Evolutionary conservation across 148 eudicot genomes (phyloP), one percentile per base, ranked within the genome.

Genomic region (Euryodendron excelsum): DNA sequence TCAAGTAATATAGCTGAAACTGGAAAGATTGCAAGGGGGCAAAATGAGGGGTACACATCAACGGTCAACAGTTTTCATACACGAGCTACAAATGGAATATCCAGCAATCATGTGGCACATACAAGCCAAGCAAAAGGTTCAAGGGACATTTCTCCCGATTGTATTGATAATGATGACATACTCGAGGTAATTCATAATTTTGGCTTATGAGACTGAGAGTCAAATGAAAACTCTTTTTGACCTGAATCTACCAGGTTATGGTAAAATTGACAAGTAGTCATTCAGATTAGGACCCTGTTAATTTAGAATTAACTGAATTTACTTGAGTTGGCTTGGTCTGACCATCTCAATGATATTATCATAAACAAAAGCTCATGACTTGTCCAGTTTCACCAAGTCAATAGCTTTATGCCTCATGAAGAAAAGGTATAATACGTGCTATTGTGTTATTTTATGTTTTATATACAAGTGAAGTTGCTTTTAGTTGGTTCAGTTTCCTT

Each of bases 131-230:
- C 31, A 30, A 86, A 77, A 27, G 89, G 78, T 78, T 83, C 65
- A 8, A 68, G 62, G 25, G 84, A 59, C 70, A 80, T 83, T 65
- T 64, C 64, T 72, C 39, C 78, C 69, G 89, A 80, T 78, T 80
- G 17, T 80, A 34, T 77, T 37, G 80, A 76, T 77, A 97, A 96
- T 58, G 99, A 96, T 89, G 98, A 92, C 83, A 83, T 96, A 79
- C 90, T 96, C 72, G 90, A 82, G 97, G 99, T 96, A 89, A 84
- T 74, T 75, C 30, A 73, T 78, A 50, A 7, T 41, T 18, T 55
- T 65, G 30, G 41, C 37, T 56, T 39, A 39, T 39, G 44, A 20
- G 66, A 27, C 21, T 17, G 33, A 64, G 48, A n/a, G 11, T 17
- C 77, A 73, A 72, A 28, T 4, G 13, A 14, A 23, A 39, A 25